Evolutionary conservation across 768 basidiomycete species (phyloP).

Genomic region (Asterophora lycoperdoides): DNA sequence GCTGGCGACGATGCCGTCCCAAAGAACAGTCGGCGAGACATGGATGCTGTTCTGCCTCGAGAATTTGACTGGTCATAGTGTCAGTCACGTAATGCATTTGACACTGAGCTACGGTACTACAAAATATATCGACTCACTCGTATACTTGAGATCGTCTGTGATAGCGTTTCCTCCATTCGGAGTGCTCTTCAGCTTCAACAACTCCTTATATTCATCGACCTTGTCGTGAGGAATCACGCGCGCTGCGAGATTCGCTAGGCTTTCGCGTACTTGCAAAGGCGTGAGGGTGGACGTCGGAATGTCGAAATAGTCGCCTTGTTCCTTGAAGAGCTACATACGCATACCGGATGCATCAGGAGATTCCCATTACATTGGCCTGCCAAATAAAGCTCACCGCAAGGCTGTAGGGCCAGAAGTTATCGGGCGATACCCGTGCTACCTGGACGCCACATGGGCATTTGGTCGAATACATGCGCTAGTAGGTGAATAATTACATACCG

Average conservation of each 20-base stretch:
- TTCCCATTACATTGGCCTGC: not conserved
- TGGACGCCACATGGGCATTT: conserved; percentile 19
- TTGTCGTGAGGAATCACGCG: conserved; percentile 48
- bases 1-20: conserved; percentile 69
- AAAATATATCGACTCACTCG: conserved; percentile 40
- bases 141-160: conserved; percentile 85
- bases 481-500: conserved; percentile 40
- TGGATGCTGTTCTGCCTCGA: conserved; percentile 90
- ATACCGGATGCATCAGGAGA: not conserved
- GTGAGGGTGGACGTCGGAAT: conserved; percentile 64
- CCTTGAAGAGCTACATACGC: conserved; percentile 59
- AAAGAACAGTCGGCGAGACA: conserved; percentile 79
- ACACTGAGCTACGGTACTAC: not conserved
- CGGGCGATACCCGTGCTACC: conserved; percentile 68
- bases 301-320: conserved; percentile 78
- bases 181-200: conserved; percentile 54
- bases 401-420: conserved; percentile 78
- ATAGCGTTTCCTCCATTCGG: conserved; percentile 82
- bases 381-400: conserved; percentile 41
- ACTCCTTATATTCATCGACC: conserved; percentile 53
- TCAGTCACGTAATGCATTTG: not conserved
- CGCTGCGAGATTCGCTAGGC: conserved; percentile 58
- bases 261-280: conserved; percentile 68
- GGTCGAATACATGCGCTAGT: not conserved
- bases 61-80: conserved; percentile 65